A percentile compares a stretch with the other conserved stretches of the same genome.
These are phyloP conservation scores for Macrocybe sp. DNA, from an alignment of 1,284 basidiomycete species.

Conservation along the genomic window DNA sequence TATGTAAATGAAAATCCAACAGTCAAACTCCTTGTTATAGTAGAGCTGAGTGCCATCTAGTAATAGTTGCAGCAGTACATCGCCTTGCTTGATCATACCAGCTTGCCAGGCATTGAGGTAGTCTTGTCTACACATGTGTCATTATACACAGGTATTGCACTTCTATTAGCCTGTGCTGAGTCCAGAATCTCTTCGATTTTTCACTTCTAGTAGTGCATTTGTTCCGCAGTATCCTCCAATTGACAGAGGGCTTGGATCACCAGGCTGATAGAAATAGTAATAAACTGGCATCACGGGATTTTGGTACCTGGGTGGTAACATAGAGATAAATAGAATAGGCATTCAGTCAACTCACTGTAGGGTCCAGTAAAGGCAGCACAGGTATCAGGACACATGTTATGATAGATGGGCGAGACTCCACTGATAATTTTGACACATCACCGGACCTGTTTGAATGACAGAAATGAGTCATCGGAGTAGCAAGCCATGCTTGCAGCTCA, in stretches of 20 bases:
- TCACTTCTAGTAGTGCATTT: conserved; percentile 7
- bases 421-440: conserved; percentile 5
- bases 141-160: conserved; percentile 8
- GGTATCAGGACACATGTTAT: conserved; percentile 16
- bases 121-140: conserved; percentile 16
- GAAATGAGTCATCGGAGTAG: conserved; percentile 8
- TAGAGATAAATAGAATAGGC: conserved; percentile 8
- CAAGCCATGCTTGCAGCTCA: not conserved
- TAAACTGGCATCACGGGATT: not conserved
- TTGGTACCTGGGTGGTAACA: conserved; percentile 5
- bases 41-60: conserved; percentile 30
- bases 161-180: not conserved
- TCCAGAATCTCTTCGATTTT: conserved; percentile 5
- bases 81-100: conserved; percentile 15
- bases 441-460: conserved; percentile 9
- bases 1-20: conserved; percentile 23
- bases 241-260: conserved; percentile 10
- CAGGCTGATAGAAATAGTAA: conserved; percentile 11
- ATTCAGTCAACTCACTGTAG: conserved; percentile 5
- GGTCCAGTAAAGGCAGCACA: conserved; percentile 16
- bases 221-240: not conserved
- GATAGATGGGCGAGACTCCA: conserved; percentile 8
- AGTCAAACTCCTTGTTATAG: conserved; percentile 23
- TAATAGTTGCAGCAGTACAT: conserved; percentile 22
- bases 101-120: conserved; percentile 13